Base-by-base conservation (phyloP, 768 basidiomycete genomes). In the Trametes elegans region DNA sequence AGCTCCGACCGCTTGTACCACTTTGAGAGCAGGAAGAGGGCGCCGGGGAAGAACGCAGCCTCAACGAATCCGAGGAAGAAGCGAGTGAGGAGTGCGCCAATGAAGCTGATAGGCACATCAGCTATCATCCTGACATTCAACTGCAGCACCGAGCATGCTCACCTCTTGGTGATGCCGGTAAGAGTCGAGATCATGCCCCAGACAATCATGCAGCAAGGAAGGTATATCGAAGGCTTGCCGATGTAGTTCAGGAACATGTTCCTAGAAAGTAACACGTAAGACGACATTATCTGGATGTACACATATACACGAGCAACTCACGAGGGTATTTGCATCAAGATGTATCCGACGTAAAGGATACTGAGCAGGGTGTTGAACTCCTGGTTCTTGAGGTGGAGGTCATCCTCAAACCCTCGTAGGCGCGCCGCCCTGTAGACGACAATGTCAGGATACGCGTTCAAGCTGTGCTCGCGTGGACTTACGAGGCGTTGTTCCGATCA, bases 241-340 rank as follows among this genome's bases (percentile, higher is more conserved):
- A 87, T 79, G 62, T 79, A 74, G 64, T 84, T 81, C 39, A 89
- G 67, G 55, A 87, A 80, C 76, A 88, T 84, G 59, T 88, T 89
- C 16, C 88, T 90, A 16, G n/a, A 27, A 18, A 19, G 26, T 21
- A 44, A n/a, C 11, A 14, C 1, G 27, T 18, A 23, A 24, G n/a
- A n/a, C n/a, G n/a, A n/a, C n/a, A n/a, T n/a, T n/a, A n/a, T n/a
- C n/a, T n/a, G 3, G 19, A 40, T 31, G 23, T 23, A 3, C 29
- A 44, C 2, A 32, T 16, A n/a, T 11, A 31, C 2, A 43, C 5
- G 11, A 24, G 43, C 44, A 19, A 21, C 3, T 71, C 61, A 85
- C 83, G 84, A 87, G 29, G 88, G 88, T 49, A 90, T 78, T 66
- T 90, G 88, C 87, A 89, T 88, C 34, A 88, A 68, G 53, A 86